Evolutionary conservation across 2,329 filamentous ascomycete species (phyloP), one percentile per base, ranked within the genome.

Genomic region (Sporothrix globosa): DNA sequence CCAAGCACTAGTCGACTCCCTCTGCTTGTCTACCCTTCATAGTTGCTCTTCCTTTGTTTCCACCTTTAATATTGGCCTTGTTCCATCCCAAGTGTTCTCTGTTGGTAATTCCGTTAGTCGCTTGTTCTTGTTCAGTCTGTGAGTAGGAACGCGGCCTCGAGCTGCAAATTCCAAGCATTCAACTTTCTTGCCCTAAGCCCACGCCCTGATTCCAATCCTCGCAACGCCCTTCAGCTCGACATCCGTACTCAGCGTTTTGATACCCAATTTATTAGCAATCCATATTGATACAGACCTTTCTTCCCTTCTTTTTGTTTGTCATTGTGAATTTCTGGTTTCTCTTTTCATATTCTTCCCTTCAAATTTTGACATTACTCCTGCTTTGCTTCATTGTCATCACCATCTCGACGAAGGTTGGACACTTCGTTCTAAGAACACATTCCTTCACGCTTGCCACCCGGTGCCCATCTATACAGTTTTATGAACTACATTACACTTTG

Each of bases 401-500:
- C 41, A 46, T 11, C 6, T 27, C 21, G 24, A 48, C 60, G 24
- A 24, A 60, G 19, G 53, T 34, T 14, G 34, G 34, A 61, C 34
- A 24, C 9, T 1, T 9, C 34, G 21, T 14, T 21, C 39, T 44
- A 17, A 52, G 21, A 17, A 30, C 17, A 34, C 46, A 52, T 34
- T 9, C 10, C 27, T 21, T 27, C 10, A 53, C 48, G 5, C 11
- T 27, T 50, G 53, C 41, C 21, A 19, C 53, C 67, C 67, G 54
- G 67, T 34, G 67, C 41, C 67, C 17, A 44, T 58, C 67, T 61
- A 24, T 53, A 53, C 61, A 53, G 67, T 69, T 11, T 39, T 21
- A 53, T 13, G 11, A 30, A 13, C 63, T 67, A 70, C 54, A 68
- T 53, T 63, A 39, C 56, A 68, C 24, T 41, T 53, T 67, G 69